These are phyloP conservation scores for Gamarada debralockiae DNA, from an alignment of 495 filamentous ascomycete genomes.

Conservation along the genomic window DNA sequence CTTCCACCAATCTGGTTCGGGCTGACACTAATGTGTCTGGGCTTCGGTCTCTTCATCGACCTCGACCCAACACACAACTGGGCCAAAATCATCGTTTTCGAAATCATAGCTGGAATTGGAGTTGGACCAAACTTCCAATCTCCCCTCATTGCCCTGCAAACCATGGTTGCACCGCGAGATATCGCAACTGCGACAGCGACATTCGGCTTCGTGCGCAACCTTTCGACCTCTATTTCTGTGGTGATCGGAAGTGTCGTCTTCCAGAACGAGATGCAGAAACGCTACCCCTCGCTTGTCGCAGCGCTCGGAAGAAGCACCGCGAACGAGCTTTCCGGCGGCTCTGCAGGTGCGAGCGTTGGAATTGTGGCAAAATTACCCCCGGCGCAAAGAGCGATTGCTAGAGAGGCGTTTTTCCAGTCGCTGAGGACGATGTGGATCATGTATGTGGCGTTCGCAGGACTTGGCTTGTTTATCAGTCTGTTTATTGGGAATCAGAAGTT, in stretches of 20 bases:
- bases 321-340: slow-evolving; percentile 39
- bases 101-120: slow-evolving; percentile 64
- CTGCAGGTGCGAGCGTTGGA: slow-evolving; percentile 55
- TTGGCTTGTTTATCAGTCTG: slow-evolving; percentile 13
- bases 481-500: slow-evolving; percentile 16
- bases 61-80: slow-evolving; percentile 46
- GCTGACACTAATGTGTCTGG: slow-evolving; percentile 54
- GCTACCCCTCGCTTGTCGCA: slow-evolving; percentile 32
- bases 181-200: slow-evolving; percentile 67
- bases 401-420: slow-evolving; percentile 50
- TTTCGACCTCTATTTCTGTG: slow-evolving; percentile 62
- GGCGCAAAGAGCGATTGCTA: slow-evolving; percentile 32
- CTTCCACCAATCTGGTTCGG: slow-evolving; percentile 52
- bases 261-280: slow-evolving; percentile 49
- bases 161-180: slow-evolving; percentile 55
- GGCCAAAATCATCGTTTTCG: slow-evolving; percentile 48
- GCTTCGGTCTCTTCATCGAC: slow-evolving; percentile 61
- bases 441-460: slow-evolving; percentile 26
- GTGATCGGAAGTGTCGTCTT: slow-evolving; percentile 70
- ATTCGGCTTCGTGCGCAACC: slow-evolving; percentile 58
- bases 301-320: slow-evolving; percentile 40
- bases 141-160: slow-evolving; percentile 76
- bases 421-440: slow-evolving; percentile 67
- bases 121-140: slow-evolving; percentile 67
- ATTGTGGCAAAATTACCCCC: slow-evolving; percentile 48